Percentiles rank a stretch among this genome's conserved stretches.
phyloP scores from a whole-genome alignment of 2,329 filamentous ascomycete genomes.

The Aspergillus sergii region DNA sequence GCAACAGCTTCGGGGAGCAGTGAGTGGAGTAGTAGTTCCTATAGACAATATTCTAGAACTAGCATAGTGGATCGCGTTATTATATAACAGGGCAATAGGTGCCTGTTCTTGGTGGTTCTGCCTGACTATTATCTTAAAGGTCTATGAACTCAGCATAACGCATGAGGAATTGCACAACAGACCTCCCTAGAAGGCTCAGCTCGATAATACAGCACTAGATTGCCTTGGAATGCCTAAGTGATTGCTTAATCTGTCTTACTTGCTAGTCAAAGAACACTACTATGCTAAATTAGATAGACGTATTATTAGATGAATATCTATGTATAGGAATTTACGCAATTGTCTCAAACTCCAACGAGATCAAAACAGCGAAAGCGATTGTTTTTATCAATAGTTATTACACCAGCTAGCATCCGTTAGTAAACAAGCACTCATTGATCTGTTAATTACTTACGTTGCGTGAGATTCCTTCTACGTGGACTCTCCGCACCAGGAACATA shows the following conservation, averaged over 20 bases:
- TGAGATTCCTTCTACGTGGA: background rate
- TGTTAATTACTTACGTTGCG: background rate
- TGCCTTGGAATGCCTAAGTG: background rate
- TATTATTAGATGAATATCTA: background rate
- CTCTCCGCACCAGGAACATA: too few species aligned
- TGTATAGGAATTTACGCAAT: background rate
- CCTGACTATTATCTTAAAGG: too few species aligned
- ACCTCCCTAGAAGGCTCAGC: background rate
- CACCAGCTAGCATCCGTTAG: background rate
- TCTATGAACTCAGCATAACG: background rate
- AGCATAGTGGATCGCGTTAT: too few species aligned
- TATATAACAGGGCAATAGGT: too few species aligned
- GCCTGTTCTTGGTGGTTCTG: too few species aligned
- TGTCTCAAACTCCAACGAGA: background rate
- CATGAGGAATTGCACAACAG: background rate
- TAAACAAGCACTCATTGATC: background rate
- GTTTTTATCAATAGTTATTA: background rate
- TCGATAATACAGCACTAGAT: background rate
- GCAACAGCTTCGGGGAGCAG: too few species aligned
- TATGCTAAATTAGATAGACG: background rate
- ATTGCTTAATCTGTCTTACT: background rate
- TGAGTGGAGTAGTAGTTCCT: too few species aligned
- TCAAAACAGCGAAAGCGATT: background rate
- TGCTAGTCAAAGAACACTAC: background rate
- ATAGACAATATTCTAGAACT: too few species aligned